These are phyloP conservation scores for Hyphopichia pseudoburtonii DNA, from an alignment of 1,139 yeast species.

Conservation along the genomic window DNA sequence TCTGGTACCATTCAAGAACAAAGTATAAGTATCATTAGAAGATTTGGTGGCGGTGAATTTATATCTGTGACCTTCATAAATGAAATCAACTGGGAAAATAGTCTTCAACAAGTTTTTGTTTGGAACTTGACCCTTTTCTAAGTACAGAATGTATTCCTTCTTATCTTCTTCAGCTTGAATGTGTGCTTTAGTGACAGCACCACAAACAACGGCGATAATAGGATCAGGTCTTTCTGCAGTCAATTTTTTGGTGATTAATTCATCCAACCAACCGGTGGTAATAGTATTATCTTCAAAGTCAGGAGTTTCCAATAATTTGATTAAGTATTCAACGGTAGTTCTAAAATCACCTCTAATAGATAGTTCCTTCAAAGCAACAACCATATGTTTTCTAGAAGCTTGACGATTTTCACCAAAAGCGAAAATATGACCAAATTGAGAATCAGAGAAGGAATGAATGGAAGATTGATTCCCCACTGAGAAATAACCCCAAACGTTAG, in stretches of 20 bases:
- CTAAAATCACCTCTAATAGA: slow-evolving; percentile 98
- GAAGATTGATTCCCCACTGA: slow-evolving; percentile 96
- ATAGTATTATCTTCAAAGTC: slow-evolving; percentile 95
- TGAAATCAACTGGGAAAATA: slow-evolving; percentile 88
- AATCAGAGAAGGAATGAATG: slow-evolving; percentile 95
- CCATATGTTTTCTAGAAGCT: slow-evolving; percentile 98
- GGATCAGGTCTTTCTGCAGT: slow-evolving; percentile 98
- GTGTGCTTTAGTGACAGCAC: slow-evolving; percentile 95
- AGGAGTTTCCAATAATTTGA: slow-evolving; percentile 91
- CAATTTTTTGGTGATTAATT: slow-evolving; percentile 84
- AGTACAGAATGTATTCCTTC: slow-evolving; percentile 63
- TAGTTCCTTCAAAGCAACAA: slow-evolving; percentile 93
- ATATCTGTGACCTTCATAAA: slow-evolving; percentile 89
- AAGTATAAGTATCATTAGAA: slow-evolving; percentile 77
- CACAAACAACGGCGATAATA: slow-evolving; percentile 87
- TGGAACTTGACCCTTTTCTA: slow-evolving; percentile 96
- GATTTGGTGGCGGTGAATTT: slow-evolving; percentile 95
- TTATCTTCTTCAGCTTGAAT: slow-evolving; percentile 73
- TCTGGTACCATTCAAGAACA: slow-evolving; percentile 91
- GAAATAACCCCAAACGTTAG: slow-evolving; percentile 99
- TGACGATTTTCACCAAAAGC: slow-evolving; percentile 99
- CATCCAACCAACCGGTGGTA: slow-evolving; percentile 99
- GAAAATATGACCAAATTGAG: slow-evolving; percentile 97
- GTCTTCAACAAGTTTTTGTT: slow-evolving; percentile 77
- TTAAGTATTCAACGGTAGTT: slow-evolving; percentile 95